These are phyloP conservation scores for Tolypocladium inflatum DNA, from an alignment of 2,329 filamentous ascomycete species.

Conservation along the genomic window DNA sequence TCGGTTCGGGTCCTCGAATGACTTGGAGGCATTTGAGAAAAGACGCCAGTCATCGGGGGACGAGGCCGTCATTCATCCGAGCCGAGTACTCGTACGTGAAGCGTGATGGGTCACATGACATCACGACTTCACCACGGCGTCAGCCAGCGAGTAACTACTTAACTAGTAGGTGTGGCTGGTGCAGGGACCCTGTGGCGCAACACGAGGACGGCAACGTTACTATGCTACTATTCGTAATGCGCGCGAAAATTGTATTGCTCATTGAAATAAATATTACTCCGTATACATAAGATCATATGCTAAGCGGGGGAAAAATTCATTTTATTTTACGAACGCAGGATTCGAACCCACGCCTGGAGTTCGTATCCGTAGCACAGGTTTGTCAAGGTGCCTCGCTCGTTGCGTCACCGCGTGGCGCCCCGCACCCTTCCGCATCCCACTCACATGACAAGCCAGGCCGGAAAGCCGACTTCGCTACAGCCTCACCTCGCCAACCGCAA, in stretches of 20 bases:
- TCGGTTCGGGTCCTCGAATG: too few relatives aligned
- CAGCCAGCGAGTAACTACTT: not conserved
- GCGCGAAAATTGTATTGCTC: too few relatives aligned
- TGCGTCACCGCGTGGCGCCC: conserved; percentile 9
- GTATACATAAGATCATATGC: too few relatives aligned
- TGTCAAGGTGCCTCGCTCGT: too few relatives aligned
- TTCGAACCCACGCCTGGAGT: too few relatives aligned
- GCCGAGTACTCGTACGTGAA: not conserved
- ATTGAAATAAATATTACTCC: too few relatives aligned
- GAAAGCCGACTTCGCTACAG: not conserved
- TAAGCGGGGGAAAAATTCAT: too few relatives aligned
- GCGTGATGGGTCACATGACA: not conserved
- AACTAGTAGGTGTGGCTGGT: not conserved
- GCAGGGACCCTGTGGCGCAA: not conserved
- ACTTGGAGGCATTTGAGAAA: not conserved
- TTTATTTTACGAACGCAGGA: too few relatives aligned
- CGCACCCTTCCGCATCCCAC: conserved; percentile 2
- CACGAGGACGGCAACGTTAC: too few relatives aligned
- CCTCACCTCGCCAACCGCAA: not conserved
- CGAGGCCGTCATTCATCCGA: not conserved
- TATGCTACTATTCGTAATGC: too few relatives aligned
- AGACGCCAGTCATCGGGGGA: not conserved
- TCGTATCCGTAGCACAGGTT: too few relatives aligned
- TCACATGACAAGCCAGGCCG: conserved; percentile 3
- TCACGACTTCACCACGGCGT: not conserved